A percentile compares a stretch with the other conserved stretches of the same genome.
Evolutionary conservation across 1,139 yeast species (phyloP).

Genomic region (Yamadazyma diospyri): DNA sequence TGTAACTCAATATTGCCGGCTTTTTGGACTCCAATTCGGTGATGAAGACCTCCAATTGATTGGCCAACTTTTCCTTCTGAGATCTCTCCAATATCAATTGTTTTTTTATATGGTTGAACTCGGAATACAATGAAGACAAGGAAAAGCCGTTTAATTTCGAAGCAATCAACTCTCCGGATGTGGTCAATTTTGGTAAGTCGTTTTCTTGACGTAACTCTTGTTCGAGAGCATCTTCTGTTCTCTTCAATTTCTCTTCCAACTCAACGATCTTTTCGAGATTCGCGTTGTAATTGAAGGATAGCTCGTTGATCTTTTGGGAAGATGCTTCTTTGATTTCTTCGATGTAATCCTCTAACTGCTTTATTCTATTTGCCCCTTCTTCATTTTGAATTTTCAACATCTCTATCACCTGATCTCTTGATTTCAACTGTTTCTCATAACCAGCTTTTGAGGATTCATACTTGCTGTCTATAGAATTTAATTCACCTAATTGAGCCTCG

Average conservation of each 20-base stretch:
- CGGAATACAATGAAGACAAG: constrained; percentile 65
- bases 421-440: constrained; percentile 57
- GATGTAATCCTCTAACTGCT: constrained; percentile 44
- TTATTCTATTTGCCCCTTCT: constrained; percentile 45
- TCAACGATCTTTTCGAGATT: constrained; percentile 33
- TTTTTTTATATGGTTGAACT: constrained; percentile 61
- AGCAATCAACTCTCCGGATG: constrained; percentile 42
- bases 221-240: constrained; percentile 43
- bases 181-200: constrained; percentile 35
- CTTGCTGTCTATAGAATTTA: constrained; percentile 25
- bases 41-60: constrained; percentile 68
- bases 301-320: constrained; percentile 22
- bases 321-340: constrained; percentile 41
- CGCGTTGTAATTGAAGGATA: constrained; percentile 21
- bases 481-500: constrained; percentile 43
- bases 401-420: constrained; percentile 61
- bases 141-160: constrained; percentile 55
- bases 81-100: constrained; percentile 68
- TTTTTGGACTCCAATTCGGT: constrained; percentile 76
- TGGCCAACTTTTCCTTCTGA: constrained; percentile 67
- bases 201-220: constrained; percentile 40
- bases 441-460: constrained; percentile 43
- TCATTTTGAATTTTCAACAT: constrained; percentile 52
- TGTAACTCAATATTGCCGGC: constrained; percentile 70
- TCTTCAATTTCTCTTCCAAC: constrained; percentile 33